Evolutionary conservation across 2,329 filamentous ascomycete genomes (phyloP).

Genomic region (Lasiodiplodia theobromae): DNA sequence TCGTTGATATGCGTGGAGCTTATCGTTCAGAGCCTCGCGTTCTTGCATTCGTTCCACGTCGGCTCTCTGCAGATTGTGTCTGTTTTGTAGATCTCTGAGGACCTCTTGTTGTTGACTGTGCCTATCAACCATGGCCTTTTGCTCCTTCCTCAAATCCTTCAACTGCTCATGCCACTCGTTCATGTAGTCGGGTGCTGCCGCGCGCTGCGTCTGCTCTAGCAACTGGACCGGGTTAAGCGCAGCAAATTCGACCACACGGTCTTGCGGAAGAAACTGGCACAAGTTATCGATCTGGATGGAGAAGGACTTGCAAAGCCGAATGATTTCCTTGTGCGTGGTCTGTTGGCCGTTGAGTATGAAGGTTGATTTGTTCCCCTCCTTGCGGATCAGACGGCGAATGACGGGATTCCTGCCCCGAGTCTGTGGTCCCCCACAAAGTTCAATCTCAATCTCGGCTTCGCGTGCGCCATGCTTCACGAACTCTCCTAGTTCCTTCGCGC

Average conservation of each 20-base stretch:
- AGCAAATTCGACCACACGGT: slow-evolving; percentile 94
- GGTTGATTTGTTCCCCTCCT: slow-evolving; percentile 80
- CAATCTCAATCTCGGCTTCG: slow-evolving; percentile 85
- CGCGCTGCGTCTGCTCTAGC: slow-evolving; percentile 84
- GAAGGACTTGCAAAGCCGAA: slow-evolving; percentile 71
- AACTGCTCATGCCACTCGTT: slow-evolving; percentile 77
- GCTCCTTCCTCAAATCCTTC: slow-evolving; percentile 71
- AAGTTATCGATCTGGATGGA: slow-evolving; percentile 97
- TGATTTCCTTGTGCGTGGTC: slow-evolving; percentile 67
- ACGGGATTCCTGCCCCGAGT: slow-evolving; percentile 71
- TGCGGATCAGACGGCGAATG: slow-evolving; percentile 77
- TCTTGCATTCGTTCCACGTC: slow-evolving; percentile 86
- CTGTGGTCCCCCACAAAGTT: slow-evolving; percentile 71
- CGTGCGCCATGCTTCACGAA: slow-evolving; percentile 90
- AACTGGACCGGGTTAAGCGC: slow-evolving; percentile 81
- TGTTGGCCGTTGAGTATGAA: slow-evolving; percentile 78
- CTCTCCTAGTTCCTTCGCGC: slow-evolving; percentile 83
- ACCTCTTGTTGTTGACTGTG: slow-evolving; percentile 67
- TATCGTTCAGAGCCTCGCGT: slow-evolving; percentile 70
- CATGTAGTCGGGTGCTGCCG: slow-evolving; percentile 84
- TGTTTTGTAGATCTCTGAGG: slow-evolving; percentile 71
- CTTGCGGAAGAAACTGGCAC: slow-evolving; percentile 95
- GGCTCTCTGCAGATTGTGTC: slow-evolving; percentile 76
- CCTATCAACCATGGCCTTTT: slow-evolving; percentile 69
- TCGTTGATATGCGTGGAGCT: slow-evolving; percentile 69